Evolutionary conservation across 225 moss, liverwort and hornwort genomes (phyloP).

Genomic region (Sphagnum contortum): DNA sequence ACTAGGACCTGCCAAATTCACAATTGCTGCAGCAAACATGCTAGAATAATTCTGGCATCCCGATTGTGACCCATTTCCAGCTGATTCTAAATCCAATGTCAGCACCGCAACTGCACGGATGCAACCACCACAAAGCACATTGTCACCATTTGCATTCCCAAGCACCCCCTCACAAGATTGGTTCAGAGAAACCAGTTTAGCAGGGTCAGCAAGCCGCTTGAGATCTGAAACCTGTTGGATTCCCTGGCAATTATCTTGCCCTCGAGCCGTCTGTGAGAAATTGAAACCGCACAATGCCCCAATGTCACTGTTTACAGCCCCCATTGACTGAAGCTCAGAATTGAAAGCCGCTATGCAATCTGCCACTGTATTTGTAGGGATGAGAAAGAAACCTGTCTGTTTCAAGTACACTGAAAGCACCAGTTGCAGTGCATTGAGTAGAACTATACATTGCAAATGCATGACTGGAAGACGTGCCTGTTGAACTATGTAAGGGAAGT

Average conservation of each 20-base stretch:
- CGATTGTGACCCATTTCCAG: not conserved
- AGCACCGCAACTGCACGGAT: no score
- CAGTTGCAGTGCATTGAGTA: conserved; percentile 8
- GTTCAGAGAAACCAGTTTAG: no score
- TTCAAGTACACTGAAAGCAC: conserved; percentile 19
- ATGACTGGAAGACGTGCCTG: not conserved
- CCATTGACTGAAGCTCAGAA: conserved; percentile 18
- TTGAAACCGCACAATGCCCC: no score
- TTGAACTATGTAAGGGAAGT: conserved; percentile 17
- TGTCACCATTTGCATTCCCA: no score
- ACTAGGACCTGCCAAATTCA: conserved; percentile 34
- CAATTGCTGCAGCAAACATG: conserved; percentile 29
- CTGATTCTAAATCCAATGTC: no score
- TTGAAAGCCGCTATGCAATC: conserved; percentile 16
- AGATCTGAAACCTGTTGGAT: no score
- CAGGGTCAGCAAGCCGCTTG: no score
- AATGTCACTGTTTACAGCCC: not conserved
- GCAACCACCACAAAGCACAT: no score
- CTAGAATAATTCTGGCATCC: conserved; percentile 11
- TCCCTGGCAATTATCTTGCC: no score
- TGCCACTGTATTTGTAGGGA: conserved; percentile 11
- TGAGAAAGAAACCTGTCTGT: conserved; percentile 20
- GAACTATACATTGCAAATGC: conserved; percentile 3
- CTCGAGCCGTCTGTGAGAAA: no score
- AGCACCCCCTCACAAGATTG: no score